phyloP scores from a whole-genome alignment of 2,329 filamentous ascomycete genomes.

The Ascochyta koolunga region DNA sequence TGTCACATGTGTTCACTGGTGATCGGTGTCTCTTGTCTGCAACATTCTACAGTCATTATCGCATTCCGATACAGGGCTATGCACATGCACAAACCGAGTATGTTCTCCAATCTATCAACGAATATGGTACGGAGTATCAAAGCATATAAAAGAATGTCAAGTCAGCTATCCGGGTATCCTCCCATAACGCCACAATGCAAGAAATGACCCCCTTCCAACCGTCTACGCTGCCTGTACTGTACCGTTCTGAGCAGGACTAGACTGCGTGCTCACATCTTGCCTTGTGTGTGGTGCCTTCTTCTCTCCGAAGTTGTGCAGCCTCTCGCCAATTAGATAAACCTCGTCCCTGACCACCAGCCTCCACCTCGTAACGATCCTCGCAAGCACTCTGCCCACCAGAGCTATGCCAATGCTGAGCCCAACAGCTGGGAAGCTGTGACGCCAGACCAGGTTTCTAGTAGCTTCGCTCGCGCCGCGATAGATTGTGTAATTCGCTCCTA shows the following conservation, averaged over 20 bases:
- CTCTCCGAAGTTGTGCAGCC: conserved; percentile 91
- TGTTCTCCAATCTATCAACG: background rate
- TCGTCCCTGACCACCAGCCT: conserved; percentile 85
- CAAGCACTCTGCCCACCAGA: conserved; percentile 57
- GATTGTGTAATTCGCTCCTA: conserved; percentile 53
- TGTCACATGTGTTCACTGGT: too few relatives aligned
- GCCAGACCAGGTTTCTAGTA: conserved; percentile 60
- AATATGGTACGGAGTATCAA: background rate
- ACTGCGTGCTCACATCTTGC: conserved; percentile 1
- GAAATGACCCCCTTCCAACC: background rate
- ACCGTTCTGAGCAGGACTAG: background rate
- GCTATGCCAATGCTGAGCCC: conserved; percentile 55
- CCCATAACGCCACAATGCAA: conserved; percentile 7
- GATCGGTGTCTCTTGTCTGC: too few relatives aligned
- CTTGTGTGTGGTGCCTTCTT: conserved; percentile 29
- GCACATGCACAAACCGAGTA: background rate
- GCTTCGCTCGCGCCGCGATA: conserved; percentile 52
- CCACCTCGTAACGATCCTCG: conserved; percentile 73
- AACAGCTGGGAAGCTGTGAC: conserved; percentile 75
- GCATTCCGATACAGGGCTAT: background rate
- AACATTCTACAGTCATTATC: background rate
- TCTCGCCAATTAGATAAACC: conserved; percentile 92
- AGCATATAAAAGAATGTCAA: conserved; percentile 8
- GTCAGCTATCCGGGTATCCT: conserved; percentile 9
- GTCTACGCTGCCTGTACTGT: background rate